Evolutionary conservation across 345 rosid species (phyloP).

Genomic region (Anastatica hierochuntica): DNA sequence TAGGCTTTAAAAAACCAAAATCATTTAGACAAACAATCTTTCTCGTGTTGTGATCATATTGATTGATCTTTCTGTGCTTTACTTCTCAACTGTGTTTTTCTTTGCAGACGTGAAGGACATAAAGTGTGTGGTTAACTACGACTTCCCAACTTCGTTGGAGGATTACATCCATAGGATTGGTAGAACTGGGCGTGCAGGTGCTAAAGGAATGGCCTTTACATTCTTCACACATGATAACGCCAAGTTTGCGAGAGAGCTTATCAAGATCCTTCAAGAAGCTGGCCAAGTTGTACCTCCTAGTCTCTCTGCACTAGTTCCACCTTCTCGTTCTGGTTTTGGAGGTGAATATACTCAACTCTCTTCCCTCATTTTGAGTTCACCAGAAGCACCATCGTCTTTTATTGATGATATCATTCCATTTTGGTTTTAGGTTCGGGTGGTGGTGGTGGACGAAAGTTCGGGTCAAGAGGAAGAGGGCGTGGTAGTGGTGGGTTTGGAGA

Average conservation of each 20-base stretch:
- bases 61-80: neutral
- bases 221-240: conserved; percentile 79
- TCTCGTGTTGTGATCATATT: neutral
- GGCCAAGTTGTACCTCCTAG: conserved; percentile 66
- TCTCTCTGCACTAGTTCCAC: conserved; percentile 50
- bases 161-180: conserved; percentile 98
- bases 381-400: no score
- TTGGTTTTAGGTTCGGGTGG: conserved; percentile 29
- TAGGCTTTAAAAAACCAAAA: conserved; percentile 7
- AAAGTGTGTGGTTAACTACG: conserved; percentile 93
- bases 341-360: conserved; percentile 31
- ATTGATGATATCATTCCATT: neutral
- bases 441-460: conserved; percentile 48
- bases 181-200: conserved; percentile 97
- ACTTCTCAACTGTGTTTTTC: conserved; percentile 13
- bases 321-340: conserved; percentile 38
- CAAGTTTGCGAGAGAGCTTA: conserved; percentile 74
- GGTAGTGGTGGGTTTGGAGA: conserved; percentile 66
- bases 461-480: conserved; percentile 75
- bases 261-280: conserved; percentile 87
- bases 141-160: conserved; percentile 84
- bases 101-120: conserved; percentile 97
- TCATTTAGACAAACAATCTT: neutral
- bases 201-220: conserved; percentile 80
- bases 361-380: no score